These are phyloP conservation scores for Cynanchum wilfordii DNA, from an alignment of 257 asterid species.

Conservation along the genomic window DNA sequence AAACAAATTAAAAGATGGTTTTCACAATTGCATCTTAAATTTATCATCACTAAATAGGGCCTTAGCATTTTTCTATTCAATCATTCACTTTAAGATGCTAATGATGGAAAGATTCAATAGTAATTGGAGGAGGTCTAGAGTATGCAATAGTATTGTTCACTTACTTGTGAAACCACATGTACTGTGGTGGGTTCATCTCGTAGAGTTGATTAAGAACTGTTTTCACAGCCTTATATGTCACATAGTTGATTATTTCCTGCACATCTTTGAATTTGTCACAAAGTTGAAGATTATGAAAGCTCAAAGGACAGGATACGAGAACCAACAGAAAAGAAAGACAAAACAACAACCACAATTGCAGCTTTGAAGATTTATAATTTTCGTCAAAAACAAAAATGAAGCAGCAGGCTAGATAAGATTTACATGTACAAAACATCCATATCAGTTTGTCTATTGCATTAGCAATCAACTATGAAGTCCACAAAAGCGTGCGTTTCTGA, in stretches of 20 bases:
- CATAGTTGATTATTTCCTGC: conserved; percentile 46
- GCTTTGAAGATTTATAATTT: neutral
- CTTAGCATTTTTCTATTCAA: neutral
- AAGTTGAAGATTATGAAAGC: neutral
- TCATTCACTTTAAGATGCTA: neutral
- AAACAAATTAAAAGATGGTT: neutral
- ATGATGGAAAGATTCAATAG: neutral
- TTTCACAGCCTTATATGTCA: conserved; percentile 64
- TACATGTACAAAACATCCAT: neutral
- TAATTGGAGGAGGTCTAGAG: neutral
- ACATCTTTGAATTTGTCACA: conserved; percentile 2
- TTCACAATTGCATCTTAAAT: neutral
- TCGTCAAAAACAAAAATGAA: neutral
- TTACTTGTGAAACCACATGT: conserved; percentile 63
- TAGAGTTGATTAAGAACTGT: conserved; percentile 66
- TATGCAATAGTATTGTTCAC: conserved; percentile 10
- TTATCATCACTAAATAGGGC: neutral
- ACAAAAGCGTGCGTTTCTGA: neutral
- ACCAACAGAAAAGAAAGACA: neutral
- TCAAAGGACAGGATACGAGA: neutral
- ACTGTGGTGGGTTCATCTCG: conserved; percentile 64
- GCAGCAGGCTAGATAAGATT: neutral
- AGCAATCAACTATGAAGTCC: neutral
- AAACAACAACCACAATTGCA: too few species aligned
- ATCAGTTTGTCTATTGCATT: neutral